Conservation (phyloP, 2,329 filamentous ascomycete species). For the Microdochium bolleyi region DNA sequence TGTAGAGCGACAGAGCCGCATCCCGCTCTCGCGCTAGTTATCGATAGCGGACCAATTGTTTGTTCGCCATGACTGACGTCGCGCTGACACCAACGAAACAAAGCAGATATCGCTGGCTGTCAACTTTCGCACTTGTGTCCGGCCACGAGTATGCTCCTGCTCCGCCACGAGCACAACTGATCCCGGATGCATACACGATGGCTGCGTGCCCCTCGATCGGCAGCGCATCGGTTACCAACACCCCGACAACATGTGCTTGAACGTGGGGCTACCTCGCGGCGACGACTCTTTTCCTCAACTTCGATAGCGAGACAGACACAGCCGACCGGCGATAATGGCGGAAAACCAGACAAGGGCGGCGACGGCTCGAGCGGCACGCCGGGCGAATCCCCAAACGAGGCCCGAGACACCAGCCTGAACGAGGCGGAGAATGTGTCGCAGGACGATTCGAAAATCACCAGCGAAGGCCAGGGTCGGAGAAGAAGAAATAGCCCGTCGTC, state of each 20-base stretch:
- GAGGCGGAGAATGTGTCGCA: constrained; percentile 7
- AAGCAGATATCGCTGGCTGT: neutral
- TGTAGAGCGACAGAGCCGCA: too few relatives aligned
- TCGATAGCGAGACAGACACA: neutral
- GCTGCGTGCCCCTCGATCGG: constrained; percentile 19
- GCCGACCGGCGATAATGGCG: constrained; percentile 4
- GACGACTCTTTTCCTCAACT: constrained; percentile 6
- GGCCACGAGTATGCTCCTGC: neutral
- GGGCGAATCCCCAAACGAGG: neutral
- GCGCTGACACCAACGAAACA: neutral
- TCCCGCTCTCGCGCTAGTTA: too few relatives aligned
- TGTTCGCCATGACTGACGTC: neutral
- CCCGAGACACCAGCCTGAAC: constrained; percentile 7
- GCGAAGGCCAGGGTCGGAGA: constrained; percentile 15
- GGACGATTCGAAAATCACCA: constrained; percentile 7
- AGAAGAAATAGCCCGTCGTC: constrained; percentile 9
- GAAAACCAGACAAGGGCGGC: constrained; percentile 8
- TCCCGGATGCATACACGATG: constrained; percentile 21
- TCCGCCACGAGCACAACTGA: constrained; percentile 1
- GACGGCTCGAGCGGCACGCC: neutral
- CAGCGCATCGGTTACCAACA: constrained; percentile 10
- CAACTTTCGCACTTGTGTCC: neutral
- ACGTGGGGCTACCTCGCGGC: constrained; percentile 7
- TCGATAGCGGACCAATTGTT: neutral
- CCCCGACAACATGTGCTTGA: constrained; percentile 6